phyloP scores from a whole-genome alignment of 352 stramenopile genomes.

The Globisporangium canariense region DNA sequence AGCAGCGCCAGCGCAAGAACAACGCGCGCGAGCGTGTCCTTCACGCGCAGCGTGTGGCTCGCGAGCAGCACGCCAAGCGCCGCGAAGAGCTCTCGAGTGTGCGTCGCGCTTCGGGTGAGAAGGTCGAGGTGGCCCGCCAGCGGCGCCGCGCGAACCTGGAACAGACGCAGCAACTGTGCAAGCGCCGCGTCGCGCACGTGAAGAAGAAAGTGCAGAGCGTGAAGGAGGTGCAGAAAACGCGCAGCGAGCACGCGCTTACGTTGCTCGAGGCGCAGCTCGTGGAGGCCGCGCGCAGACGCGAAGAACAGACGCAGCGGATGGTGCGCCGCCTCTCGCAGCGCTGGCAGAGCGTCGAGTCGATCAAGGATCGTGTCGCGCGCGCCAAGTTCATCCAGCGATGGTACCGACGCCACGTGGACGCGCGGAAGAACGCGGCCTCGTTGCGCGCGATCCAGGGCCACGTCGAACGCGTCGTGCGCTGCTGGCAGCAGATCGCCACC shows the following conservation, averaged over 20 bases:
- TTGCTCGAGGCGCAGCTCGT: slow-evolving; percentile 45
- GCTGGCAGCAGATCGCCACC: slow-evolving; percentile 37
- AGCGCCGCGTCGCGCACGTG: slow-evolving; percentile 39
- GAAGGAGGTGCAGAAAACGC: slow-evolving; percentile 38
- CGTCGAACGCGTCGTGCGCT: slow-evolving; percentile 35
- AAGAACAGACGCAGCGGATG: slow-evolving; percentile 50
- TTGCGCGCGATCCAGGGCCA: slow-evolving; percentile 34
- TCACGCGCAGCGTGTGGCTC: slow-evolving; percentile 53
- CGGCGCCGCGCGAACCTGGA: slow-evolving; percentile 42
- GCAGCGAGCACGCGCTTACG: slow-evolving; percentile 31
- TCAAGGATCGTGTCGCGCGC: slow-evolving; percentile 56
- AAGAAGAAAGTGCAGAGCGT: slow-evolving; percentile 53
- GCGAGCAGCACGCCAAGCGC: slow-evolving; percentile 46
- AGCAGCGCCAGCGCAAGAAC: slow-evolving; percentile 37
- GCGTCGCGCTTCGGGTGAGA: slow-evolving; percentile 32
- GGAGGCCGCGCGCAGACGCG: slow-evolving; percentile 42
- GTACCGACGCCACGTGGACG: slow-evolving; percentile 51
- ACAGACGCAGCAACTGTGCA: slow-evolving; percentile 43
- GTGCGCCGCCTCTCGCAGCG: slow-evolving; percentile 45
- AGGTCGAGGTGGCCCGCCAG: slow-evolving; percentile 42
- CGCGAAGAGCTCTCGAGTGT: slow-evolving; percentile 34
- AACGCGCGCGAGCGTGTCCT: slow-evolving; percentile 46
- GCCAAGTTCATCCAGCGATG: slow-evolving; percentile 78
- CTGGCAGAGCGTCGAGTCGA: slow-evolving; percentile 68
- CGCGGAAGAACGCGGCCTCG: slow-evolving; percentile 33